Base-by-base conservation (phyloP, 768 basidiomycete species). In the Chalciporus piperatus region DNA sequence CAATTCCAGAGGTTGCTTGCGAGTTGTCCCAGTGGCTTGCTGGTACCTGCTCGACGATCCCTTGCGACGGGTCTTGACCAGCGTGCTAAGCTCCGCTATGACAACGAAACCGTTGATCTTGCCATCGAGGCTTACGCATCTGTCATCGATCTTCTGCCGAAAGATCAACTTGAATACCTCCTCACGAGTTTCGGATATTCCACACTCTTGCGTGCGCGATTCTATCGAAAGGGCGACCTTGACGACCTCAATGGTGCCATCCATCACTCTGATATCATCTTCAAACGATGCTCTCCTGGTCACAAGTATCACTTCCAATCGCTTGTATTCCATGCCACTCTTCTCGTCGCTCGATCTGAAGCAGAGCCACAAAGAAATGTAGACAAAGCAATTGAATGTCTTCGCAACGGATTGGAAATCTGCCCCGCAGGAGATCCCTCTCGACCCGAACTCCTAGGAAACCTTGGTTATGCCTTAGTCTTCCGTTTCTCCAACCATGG, bases 401-500 rank as follows among this genome's bases (percentile, higher is more conserved):
- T 56, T 38, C 55, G 48, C 12, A 47, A 22, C 28, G 50, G 54
- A 25, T 46, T 65, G 16, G 11, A 50, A 9, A 13, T 44, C 7
- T 43, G 61, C 39, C 32, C 20, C 11, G 13, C 22, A n/a, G 51
- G 51, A 10, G 35, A 58, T n/a, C 20, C 47, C 5, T 27, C 20
- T n/a, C 51, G 48, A 2, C 17, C 44, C 8, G 32, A 22, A 39
- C 23, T 56, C 0, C 41, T 60, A 28, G 48, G 50, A 32, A 43
- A 25, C 19, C 56, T 60, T 9, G 63, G 64, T 1, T 46, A 37
- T 45, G 51, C 58, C 16, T 43, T 60, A 7, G 16, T 39, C 14
- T 27, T 13, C 17, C 60, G 68, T 16, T 70, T 62, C 45, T 0
- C 58, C n/a, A 48, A 52, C 22, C 39, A 33, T 7, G 66, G 69